Conservation (phyloP, 208 protist species). For the Acanthamoeba healyi region DNA sequence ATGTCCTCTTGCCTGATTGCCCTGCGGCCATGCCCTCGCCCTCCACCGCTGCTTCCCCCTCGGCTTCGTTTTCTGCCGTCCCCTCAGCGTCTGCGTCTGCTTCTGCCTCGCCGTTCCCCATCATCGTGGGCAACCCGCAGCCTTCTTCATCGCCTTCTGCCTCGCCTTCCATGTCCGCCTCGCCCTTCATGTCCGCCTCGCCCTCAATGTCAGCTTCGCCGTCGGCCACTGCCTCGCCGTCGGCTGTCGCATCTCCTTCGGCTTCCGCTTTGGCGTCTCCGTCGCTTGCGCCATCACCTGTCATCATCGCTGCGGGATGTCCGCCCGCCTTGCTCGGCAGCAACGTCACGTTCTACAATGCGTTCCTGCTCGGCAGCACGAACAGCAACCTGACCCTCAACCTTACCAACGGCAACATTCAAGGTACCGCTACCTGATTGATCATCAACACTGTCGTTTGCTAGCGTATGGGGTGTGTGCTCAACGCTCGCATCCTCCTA, state of each 20-base stretch:
- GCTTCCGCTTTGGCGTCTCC: background rate
- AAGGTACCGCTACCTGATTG: background rate
- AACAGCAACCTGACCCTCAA: background rate
- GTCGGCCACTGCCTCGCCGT: background rate
- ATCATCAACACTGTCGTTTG: background rate
- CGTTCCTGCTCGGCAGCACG: conserved; percentile 21
- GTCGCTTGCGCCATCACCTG: background rate
- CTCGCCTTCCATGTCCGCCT: background rate
- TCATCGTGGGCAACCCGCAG: background rate
- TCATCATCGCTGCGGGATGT: background rate
- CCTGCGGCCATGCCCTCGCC: background rate
- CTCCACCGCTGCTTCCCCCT: background rate
- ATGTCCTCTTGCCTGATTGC: background rate
- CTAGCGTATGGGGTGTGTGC: background rate
- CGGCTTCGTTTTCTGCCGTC: background rate
- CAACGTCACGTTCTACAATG: background rate
- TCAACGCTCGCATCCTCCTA: too few relatives aligned
- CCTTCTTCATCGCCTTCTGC: background rate
- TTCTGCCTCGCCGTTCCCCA: background rate
- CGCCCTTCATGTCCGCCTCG: background rate
- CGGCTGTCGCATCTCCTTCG: background rate
- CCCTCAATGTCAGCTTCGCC: background rate
- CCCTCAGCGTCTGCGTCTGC: background rate
- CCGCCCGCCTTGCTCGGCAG: background rate
- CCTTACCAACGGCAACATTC: background rate